Evolutionary conservation across 2,329 filamentous ascomycete species (phyloP).

Genomic region (Magnaporthiopsis incrustans): DNA sequence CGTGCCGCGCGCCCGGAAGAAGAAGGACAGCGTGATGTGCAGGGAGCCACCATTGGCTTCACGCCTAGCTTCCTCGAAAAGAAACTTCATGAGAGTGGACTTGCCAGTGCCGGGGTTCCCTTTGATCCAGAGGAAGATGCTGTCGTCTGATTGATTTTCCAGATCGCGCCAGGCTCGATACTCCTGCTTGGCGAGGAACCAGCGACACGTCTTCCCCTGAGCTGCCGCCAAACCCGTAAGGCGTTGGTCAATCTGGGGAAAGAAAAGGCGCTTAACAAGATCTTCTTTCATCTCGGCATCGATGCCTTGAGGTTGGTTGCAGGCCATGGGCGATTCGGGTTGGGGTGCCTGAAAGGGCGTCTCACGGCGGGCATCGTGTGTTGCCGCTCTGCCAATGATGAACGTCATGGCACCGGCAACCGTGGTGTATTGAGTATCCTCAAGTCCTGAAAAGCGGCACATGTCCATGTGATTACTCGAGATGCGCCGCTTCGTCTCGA

Average conservation of each 20-base stretch:
- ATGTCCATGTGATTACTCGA: constrained; percentile 26
- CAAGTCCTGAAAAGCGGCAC: constrained; percentile 22
- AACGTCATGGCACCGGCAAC: constrained; percentile 10
- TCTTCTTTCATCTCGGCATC: neutral
- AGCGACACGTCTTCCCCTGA: constrained; percentile 8
- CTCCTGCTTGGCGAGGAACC: constrained; percentile 15
- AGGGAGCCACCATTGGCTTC: neutral
- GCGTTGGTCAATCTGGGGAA: neutral
- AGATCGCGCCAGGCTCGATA: constrained; percentile 26
- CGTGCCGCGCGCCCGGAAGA: constrained; percentile 38
- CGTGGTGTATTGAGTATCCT: constrained; percentile 24
- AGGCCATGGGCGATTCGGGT: too few relatives aligned
- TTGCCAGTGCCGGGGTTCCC: constrained; percentile 34
- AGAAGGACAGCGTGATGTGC: constrained; percentile 26
- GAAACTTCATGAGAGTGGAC: constrained; percentile 34
- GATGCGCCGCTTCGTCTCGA: constrained; percentile 26
- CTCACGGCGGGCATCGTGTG: too few relatives aligned
- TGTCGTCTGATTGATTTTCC: constrained; percentile 17
- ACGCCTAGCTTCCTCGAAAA: constrained; percentile 13
- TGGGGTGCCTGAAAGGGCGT: too few relatives aligned
- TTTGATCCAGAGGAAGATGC: constrained; percentile 35
- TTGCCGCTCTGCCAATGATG: too few relatives aligned
- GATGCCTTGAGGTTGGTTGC: neutral
- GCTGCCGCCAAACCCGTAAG: neutral
- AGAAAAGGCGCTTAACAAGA: neutral